A percentile compares a stretch with the other conserved stretches of the same genome.
Conservation (phyloP, 768 basidiomycete species). For the Rhizopogon vinicolor region DNA sequence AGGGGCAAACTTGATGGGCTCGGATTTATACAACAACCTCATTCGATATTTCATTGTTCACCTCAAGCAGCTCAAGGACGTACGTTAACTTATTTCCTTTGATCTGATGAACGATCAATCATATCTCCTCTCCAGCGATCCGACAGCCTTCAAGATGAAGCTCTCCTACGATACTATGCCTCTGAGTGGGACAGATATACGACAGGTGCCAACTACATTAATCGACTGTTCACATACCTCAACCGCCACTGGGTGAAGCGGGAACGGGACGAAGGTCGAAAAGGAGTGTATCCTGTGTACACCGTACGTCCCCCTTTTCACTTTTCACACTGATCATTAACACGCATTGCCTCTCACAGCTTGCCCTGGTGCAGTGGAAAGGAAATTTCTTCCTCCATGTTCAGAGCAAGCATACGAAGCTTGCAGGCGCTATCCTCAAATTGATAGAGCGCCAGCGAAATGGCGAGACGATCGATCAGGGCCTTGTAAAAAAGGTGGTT, state of each 20-base stretch:
- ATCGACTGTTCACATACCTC: slow-evolving; percentile 94
- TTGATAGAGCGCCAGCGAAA: slow-evolving; percentile 93
- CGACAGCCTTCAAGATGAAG: slow-evolving; percentile 80
- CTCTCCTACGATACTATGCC: slow-evolving; percentile 86
- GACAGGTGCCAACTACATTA: slow-evolving; percentile 94
- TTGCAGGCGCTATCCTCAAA: slow-evolving; percentile 82
- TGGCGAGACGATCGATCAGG: slow-evolving; percentile 90
- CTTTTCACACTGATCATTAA: background rate
- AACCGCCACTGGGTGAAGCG: slow-evolving; percentile 99
- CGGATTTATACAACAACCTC: slow-evolving; percentile 94
- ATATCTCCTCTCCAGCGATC: slow-evolving; percentile 49
- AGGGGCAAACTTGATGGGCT: slow-evolving; percentile 94
- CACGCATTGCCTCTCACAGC: slow-evolving; percentile 34
- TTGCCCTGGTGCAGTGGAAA: slow-evolving; percentile 97
- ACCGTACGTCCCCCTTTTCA: slow-evolving; percentile 56
- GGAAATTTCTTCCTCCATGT: slow-evolving; percentile 83
- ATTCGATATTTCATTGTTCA: slow-evolving; percentile 87
- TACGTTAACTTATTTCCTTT: slow-evolving; percentile 32
- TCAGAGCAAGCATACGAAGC: slow-evolving; percentile 76
- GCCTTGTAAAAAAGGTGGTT: slow-evolving; percentile 89
- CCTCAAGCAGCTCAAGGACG: slow-evolving; percentile 61
- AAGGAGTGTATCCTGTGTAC: slow-evolving; percentile 92
- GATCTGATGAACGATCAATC: background rate
- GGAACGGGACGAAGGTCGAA: slow-evolving; percentile 95
- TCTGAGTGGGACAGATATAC: slow-evolving; percentile 96